Percentiles rank a stretch among this genome's conserved stretches.
These are phyloP conservation scores for Cyamopsis tetragonoloba DNA, from an alignment of 306 rosid species.

Conservation along the genomic window DNA sequence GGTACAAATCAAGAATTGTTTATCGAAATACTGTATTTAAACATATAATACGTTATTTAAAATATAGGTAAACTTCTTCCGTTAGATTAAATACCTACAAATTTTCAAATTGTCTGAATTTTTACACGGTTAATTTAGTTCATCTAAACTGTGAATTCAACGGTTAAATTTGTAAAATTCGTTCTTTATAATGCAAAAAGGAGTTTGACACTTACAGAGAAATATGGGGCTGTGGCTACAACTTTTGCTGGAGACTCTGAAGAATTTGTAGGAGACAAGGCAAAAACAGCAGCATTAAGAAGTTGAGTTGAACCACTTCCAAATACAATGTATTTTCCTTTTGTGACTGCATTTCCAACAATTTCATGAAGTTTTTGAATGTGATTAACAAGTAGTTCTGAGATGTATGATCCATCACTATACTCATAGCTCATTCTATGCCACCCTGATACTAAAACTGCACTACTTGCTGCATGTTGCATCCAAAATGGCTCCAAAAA, in stretches of 20 bases:
- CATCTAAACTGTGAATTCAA: too few relatives aligned
- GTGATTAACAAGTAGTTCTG: constrained; percentile 27
- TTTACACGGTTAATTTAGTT: too few relatives aligned
- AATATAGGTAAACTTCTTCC: too few relatives aligned
- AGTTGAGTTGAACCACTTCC: constrained; percentile 53
- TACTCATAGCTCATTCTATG: constrained; percentile 40
- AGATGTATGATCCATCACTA: constrained; percentile 24
- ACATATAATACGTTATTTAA: too few relatives aligned
- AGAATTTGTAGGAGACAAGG: constrained; percentile 30
- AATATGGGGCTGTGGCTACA: constrained; percentile 25
- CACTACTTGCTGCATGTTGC: constrained; percentile 35
- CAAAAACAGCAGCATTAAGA: constrained; percentile 43
- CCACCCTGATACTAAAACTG: constrained; percentile 29
- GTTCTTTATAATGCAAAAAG: too few relatives aligned
- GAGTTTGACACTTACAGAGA: background rate
- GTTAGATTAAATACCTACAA: too few relatives aligned
- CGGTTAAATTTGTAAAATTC: too few relatives aligned
- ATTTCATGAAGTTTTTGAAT: constrained; percentile 16
- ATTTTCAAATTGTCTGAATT: too few relatives aligned
- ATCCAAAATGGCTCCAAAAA: constrained; percentile 56
- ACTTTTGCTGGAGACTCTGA: constrained; percentile 18
- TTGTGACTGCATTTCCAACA: constrained; percentile 43
- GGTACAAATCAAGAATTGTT: too few relatives aligned
- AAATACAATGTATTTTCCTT: constrained; percentile 36
- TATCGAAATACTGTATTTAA: too few relatives aligned